phyloP scores from a whole-genome alignment of 1,284 basidiomycete genomes.

The Hypsizygus ulmarius region DNA sequence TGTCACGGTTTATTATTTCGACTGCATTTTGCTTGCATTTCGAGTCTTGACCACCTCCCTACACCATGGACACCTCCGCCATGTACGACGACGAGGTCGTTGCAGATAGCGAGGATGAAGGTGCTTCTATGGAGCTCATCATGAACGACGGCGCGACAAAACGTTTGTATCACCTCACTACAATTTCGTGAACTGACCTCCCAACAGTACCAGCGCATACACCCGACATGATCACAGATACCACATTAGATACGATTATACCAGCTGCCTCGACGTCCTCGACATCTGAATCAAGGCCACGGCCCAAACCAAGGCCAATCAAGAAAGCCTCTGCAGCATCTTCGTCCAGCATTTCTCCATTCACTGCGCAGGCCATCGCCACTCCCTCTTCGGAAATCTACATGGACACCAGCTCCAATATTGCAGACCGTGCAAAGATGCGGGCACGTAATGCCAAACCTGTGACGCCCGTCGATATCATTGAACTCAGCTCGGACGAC shows the following conservation, averaged over 20 bases:
- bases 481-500: slow-evolving; percentile 26
- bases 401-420: slow-evolving; percentile 22
- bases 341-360: slow-evolving; percentile 1
- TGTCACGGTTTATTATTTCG: slow-evolving; percentile 1
- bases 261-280: slow-evolving; percentile 9
- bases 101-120: slow-evolving; percentile 23
- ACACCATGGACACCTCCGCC: slow-evolving; percentile 11
- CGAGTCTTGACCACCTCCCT: neutral
- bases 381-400: slow-evolving; percentile 4
- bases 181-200: neutral
- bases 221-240: slow-evolving; percentile 3
- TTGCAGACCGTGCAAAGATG: slow-evolving; percentile 40
- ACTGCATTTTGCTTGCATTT: no score
- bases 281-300: slow-evolving; percentile 7
- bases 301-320: slow-evolving; percentile 20
- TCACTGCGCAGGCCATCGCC: neutral
- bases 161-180: neutral
- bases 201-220: neutral
- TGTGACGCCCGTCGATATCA: slow-evolving; percentile 17
- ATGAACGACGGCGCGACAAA: neutral
- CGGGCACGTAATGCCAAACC: slow-evolving; percentile 29
- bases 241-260: slow-evolving; percentile 13
- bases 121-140: neutral
- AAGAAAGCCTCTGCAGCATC: slow-evolving; percentile 8
- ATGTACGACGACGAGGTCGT: slow-evolving; percentile 21